Evolutionary conservation across 345 rosid species (phyloP), one percentile per base, ranked within the genome.

Genomic region (Mercurialis annua): DNA sequence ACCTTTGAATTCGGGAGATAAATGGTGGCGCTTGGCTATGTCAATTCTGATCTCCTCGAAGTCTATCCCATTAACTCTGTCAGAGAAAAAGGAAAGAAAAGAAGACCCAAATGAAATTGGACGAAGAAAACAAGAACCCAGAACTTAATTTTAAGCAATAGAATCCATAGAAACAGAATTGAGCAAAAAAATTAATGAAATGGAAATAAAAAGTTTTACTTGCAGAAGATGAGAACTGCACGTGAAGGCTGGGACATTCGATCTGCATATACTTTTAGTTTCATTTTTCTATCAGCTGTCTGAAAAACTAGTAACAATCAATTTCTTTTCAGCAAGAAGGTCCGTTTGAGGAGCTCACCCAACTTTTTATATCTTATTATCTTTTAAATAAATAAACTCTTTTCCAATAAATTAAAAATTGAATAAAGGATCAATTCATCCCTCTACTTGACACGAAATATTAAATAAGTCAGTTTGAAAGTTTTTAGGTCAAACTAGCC

Each of bases 171-270:
- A 29, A 66, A 18, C 17, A 10, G 40, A 55, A 64, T 20, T 24
- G 15, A 59, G 8, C 6, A 16, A 64, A 16, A 14, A 16, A 59
- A 10, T n/a, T 17, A 34, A 48, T 6, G 44, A 61, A 42, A 16
- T 21, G 24, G 40, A 44, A 23, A 12, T 10, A 68, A 46, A 23
- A 6, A 38, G 29, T 68, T n/a, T n/a, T 82, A 90, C 98, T 90
- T 90, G 97, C 98, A 92, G 86, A 92, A 86, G 79, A 92, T 80
- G 66, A 90, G 33, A 7, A 90, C 66, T 23, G 92, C 97, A 2
- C 96, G 86, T 59, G 88, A 78, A 11, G 98, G 98, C 87, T 87
- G 90, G 18, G 96, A 92, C 89, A 88, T 76, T 23, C 90, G 87
- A 71, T 92, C 93, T 2, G 69, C 86, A 38, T 84, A 92, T 5